These are phyloP conservation scores for Potentilla sterilis DNA, from an alignment of 306 rosid species.

Conservation along the genomic window DNA sequence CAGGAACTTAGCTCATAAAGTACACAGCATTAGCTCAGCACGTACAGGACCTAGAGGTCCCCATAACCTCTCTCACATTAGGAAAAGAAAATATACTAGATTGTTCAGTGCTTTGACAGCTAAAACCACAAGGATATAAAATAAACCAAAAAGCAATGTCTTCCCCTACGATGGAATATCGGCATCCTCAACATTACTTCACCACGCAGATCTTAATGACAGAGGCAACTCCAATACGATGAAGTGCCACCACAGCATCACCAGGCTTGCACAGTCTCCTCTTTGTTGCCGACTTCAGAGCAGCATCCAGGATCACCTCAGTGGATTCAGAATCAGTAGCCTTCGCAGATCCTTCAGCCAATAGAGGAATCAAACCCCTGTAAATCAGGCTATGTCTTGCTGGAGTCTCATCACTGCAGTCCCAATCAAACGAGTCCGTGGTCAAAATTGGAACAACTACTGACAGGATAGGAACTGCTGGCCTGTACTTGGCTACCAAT, in stretches of 20 bases:
- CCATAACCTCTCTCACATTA: slow-evolving; percentile 20
- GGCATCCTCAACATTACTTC: slow-evolving; percentile 38
- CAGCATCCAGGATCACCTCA: slow-evolving; percentile 87
- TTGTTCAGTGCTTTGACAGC: slow-evolving; percentile 26
- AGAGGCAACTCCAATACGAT: slow-evolving; percentile 83
- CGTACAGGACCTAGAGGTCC: background rate
- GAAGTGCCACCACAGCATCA: slow-evolving; percentile 89
- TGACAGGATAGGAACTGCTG: slow-evolving; percentile 90
- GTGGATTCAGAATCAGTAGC: slow-evolving; percentile 99
- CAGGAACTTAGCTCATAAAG: slow-evolving; percentile 4
- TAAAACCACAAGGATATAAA: slow-evolving; percentile 21
- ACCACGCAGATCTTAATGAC: slow-evolving; percentile 91
- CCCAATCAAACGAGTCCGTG: slow-evolving; percentile 88
- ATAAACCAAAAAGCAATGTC: slow-evolving; percentile 20
- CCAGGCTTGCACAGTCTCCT: slow-evolving; percentile 73
- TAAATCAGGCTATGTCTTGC: slow-evolving; percentile 93
- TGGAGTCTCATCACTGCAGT: slow-evolving; percentile 84
- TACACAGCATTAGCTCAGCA: slow-evolving; percentile 9
- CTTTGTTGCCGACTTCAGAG: slow-evolving; percentile 70
- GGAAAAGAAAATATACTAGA: slow-evolving; percentile 4
- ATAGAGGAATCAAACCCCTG: slow-evolving; percentile 85
- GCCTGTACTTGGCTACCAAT: slow-evolving; percentile 89
- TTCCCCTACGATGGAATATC: slow-evolving; percentile 11
- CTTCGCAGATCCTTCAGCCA: slow-evolving; percentile 94
- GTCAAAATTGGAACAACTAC: slow-evolving; percentile 94